These are phyloP conservation scores for Cladochytrium replicatum DNA, from an alignment of 192 early-diverging fungal genomes.

Conservation along the genomic window DNA sequence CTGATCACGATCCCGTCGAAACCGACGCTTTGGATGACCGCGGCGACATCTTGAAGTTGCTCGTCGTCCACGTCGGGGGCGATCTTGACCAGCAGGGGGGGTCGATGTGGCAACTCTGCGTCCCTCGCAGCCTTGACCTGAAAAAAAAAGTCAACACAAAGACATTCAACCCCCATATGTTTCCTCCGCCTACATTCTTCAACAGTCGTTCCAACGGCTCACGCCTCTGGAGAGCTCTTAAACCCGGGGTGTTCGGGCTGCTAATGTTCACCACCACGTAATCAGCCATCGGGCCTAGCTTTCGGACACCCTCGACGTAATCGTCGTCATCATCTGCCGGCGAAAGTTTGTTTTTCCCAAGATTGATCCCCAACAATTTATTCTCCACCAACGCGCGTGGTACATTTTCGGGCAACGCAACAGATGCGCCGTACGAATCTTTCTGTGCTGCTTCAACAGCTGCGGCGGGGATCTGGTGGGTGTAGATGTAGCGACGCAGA, in stretches of 20 bases:
- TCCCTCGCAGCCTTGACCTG: conserved; percentile 26
- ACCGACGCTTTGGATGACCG: conserved; percentile 54
- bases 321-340: conserved; percentile 57
- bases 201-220: conserved; percentile 63
- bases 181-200: conserved; percentile 40
- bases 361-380: conserved; percentile 70
- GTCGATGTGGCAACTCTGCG: conserved; percentile 32
- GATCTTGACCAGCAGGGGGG: conserved; percentile 83
- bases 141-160: conserved; percentile 6
- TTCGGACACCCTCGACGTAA: conserved; percentile 68
- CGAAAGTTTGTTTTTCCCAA: conserved; percentile 81
- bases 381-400: conserved; percentile 48
- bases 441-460: not conserved
- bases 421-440: conserved; percentile 2
- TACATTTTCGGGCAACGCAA: conserved; percentile 6
- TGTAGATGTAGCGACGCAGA: conserved; percentile 38
- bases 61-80: conserved; percentile 68
- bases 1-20: conserved; percentile 81
- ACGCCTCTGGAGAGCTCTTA: conserved; percentile 58
- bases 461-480: not conserved
- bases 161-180: conserved; percentile 1
- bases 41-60: conserved; percentile 72
- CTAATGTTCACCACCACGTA: conserved; percentile 84
- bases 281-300: conserved; percentile 71
- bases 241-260: conserved; percentile 79